phyloP scores from a whole-genome alignment of 2,329 filamentous ascomycete genomes.

The Tricladium varicosporioides region DNA sequence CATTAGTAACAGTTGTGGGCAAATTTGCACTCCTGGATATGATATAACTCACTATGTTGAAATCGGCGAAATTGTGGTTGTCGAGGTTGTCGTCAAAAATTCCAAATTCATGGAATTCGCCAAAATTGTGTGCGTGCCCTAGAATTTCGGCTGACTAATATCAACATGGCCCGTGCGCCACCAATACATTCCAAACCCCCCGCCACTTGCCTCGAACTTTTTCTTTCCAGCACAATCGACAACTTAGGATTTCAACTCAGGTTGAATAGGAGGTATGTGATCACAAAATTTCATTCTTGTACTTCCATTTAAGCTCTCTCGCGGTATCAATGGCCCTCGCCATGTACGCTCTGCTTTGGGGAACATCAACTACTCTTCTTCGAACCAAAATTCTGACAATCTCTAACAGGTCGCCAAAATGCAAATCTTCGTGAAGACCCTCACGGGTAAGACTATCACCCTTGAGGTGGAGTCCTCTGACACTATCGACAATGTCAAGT shows the following conservation, averaged over 20 bases:
- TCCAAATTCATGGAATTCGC: neutral
- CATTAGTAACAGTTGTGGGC: neutral
- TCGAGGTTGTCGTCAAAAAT: constrained; percentile 5
- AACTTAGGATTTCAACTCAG: constrained; percentile 34
- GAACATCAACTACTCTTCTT: neutral
- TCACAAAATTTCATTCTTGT: too few relatives aligned
- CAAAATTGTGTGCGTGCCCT: neutral
- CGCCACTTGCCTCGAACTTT: constrained; percentile 1
- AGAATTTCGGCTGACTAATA: neutral
- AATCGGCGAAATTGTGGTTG: constrained; percentile 1
- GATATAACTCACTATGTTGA: constrained; percentile 16
- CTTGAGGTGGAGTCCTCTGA: constrained; percentile 99
- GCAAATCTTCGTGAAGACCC: constrained; percentile 49
- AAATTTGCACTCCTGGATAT: neutral
- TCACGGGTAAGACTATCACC: constrained; percentile 99
- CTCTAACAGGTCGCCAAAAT: neutral
- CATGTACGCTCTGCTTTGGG: constrained; percentile 4
- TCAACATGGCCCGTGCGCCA: neutral
- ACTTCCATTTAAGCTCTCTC: too few relatives aligned
- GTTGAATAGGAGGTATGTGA: constrained; percentile 30
- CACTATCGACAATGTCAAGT: constrained; percentile 99
- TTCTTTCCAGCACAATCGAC: neutral
- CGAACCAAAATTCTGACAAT: neutral
- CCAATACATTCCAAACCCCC: neutral
- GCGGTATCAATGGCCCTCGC: too few relatives aligned